Evolutionary conservation across 106 monocot genomes (phyloP).

Genomic region (Dendrobium catenatum): DNA sequence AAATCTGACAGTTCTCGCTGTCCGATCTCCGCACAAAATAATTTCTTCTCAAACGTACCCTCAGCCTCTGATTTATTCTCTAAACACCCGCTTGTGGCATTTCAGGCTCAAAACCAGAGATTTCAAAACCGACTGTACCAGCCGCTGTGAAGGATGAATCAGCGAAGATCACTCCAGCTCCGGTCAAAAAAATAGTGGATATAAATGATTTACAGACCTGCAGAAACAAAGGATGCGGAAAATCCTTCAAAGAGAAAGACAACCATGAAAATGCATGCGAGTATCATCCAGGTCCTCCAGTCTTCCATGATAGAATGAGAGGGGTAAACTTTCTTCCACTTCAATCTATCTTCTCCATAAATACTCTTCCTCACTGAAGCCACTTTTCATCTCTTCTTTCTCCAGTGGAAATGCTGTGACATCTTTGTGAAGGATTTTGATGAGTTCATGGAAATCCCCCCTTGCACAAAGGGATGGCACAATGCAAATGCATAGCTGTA

Average conservation of each 20-base stretch:
- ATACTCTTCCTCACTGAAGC: neutral
- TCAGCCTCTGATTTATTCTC: neutral
- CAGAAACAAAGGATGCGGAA: conserved; percentile 92
- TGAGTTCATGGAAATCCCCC: conserved; percentile 85
- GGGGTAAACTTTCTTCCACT: conserved; percentile 40
- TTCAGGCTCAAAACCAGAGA: conserved; percentile 59
- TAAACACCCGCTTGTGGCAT: neutral
- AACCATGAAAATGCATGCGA: conserved; percentile 93
- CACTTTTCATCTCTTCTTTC: neutral
- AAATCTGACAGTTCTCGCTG: no score
- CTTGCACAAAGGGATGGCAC: conserved; percentile 98
- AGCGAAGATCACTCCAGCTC: conserved; percentile 17
- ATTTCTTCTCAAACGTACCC: no score
- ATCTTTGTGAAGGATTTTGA: conserved; percentile 92
- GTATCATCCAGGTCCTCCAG: conserved; percentile 81
- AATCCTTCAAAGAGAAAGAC: conserved; percentile 87
- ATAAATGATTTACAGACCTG: conserved; percentile 64
- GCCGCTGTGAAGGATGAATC: conserved; percentile 8
- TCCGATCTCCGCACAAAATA: no score
- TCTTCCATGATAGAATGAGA: conserved; percentile 90
- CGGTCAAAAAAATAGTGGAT: conserved; percentile 54
- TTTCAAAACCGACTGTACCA: conserved; percentile 28
- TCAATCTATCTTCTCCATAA: neutral
- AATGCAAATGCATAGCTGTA: conserved; percentile 43
- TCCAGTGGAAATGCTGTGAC: conserved; percentile 98